Evolutionary conservation across 805 yeast species (phyloP), one percentile per base, ranked within the genome.

Genomic region (Cyberlindnera japonica): DNA sequence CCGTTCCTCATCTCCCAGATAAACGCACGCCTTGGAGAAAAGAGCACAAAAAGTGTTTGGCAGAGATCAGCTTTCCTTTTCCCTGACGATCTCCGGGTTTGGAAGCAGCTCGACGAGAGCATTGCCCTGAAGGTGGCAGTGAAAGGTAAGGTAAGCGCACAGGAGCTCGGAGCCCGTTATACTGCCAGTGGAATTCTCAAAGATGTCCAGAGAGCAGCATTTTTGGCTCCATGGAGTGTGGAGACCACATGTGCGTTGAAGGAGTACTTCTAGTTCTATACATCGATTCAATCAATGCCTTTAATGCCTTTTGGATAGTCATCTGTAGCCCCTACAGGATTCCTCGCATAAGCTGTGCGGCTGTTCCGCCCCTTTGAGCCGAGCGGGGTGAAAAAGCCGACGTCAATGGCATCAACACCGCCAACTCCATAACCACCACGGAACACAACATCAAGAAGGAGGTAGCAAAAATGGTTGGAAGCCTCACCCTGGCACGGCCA

Each of bases 11-110:
- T 84, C 16, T 64, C 70, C 1, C 72, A 76, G 50, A 68, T 86
- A 34, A 67, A 72, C 42, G 57, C 58, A 34, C 66, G 71, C 24
- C 49, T 81, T 18, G 57, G 52, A 1, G 37, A 46, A 7, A 48
- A 50, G 4, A 49, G 54, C 3, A 17, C n/a, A n/a, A n/a, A 40
- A 1, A 45, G 51, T 1, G 55, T 68, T 3, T 83, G 91, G 84
- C 85, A 83, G 56, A 74, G 81, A 51, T 72, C 79, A 10, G 88
- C 91, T 0, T 65, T 83, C 46, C 64, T 84, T 52, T 83, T 85
- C 65, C 97, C 97, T 1, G 71, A 74, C 27, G 84, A 82, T 50
- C 68, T 69, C 42, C 63, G 65, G 13, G 71, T 84, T 5, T 91
- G 98, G 98, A 68, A 65, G 22, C 64, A 73, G n/a, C 60, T 90